These are phyloP conservation scores for Aspergillus pseudoviridinutans DNA, from an alignment of 2,329 filamentous ascomycete genomes.

Conservation along the genomic window DNA sequence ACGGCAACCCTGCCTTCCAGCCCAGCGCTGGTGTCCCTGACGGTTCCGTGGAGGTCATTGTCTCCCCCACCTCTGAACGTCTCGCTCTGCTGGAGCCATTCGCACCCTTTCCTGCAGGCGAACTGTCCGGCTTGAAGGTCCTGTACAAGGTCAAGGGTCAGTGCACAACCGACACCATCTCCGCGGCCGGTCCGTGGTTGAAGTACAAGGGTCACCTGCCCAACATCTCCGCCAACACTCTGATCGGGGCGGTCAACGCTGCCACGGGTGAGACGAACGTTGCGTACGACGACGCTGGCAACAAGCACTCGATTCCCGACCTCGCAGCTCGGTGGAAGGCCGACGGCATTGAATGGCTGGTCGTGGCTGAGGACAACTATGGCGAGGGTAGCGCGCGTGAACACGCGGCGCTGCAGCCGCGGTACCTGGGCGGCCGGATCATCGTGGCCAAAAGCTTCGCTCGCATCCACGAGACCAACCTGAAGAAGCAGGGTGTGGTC, in stretches of 20 bases:
- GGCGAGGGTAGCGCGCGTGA: slow-evolving; percentile 86
- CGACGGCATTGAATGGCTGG: slow-evolving; percentile 74
- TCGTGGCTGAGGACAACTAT: slow-evolving; percentile 97
- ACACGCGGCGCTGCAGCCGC: slow-evolving; percentile 83
- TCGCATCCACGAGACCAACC: slow-evolving; percentile 89
- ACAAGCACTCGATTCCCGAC: slow-evolving; percentile 74
- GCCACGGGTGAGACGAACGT: slow-evolving; percentile 89
- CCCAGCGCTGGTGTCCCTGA: slow-evolving; percentile 71
- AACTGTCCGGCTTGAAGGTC: slow-evolving; percentile 74
- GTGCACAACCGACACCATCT: slow-evolving; percentile 98
- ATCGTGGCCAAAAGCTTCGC: slow-evolving; percentile 86
- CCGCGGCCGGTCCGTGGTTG: slow-evolving; percentile 91
- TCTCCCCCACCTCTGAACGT: slow-evolving; percentile 83
- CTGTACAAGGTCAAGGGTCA: slow-evolving; percentile 96
- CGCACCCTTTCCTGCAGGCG: slow-evolving; percentile 69
- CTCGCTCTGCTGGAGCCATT: slow-evolving; percentile 92
- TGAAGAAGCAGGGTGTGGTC: slow-evolving; percentile 97
- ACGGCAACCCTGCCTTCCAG: slow-evolving; percentile 69
- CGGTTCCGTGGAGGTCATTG: slow-evolving; percentile 65
- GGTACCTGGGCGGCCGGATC: slow-evolving; percentile 81
- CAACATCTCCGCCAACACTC: slow-evolving; percentile 95
- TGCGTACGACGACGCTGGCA: slow-evolving; percentile 81
- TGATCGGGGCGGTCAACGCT: slow-evolving; percentile 91
- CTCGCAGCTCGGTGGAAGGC: slow-evolving; percentile 80
- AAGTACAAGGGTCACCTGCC: slow-evolving; percentile 99